Percentiles rank a stretch among this genome's conserved stretches.
Evolutionary conservation across 2,329 filamentous ascomycete species (phyloP).

Genomic region (Lecanicillium sp.): DNA sequence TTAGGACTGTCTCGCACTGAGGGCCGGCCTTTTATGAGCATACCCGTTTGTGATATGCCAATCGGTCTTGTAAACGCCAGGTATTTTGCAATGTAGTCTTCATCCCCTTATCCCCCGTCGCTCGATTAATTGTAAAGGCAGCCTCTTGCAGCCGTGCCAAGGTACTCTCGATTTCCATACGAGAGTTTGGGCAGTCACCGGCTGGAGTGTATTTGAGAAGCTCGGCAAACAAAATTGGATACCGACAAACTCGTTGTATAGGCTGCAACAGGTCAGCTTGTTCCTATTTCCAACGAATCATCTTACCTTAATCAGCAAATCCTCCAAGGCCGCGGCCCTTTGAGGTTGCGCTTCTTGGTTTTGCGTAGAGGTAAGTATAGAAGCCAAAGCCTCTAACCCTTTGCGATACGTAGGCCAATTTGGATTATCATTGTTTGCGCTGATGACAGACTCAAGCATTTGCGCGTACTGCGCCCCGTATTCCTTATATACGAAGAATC

Average conservation of each 20-base stretch:
- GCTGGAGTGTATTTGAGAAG: conserved; percentile 76
- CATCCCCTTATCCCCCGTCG: conserved; percentile 67
- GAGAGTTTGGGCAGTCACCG: conserved; percentile 73
- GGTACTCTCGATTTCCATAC: conserved; percentile 69
- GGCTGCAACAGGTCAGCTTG: conserved; percentile 48
- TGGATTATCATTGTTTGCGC: conserved; percentile 57
- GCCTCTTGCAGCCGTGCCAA: conserved; percentile 64
- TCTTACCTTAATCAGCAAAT: conserved; percentile 80
- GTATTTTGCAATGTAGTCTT: conserved; percentile 70
- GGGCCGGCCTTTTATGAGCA: conserved; percentile 13
- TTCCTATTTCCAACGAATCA: background rate
- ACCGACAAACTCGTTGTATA: conserved; percentile 86
- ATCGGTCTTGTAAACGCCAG: conserved; percentile 74
- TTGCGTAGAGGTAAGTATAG: conserved; percentile 63
- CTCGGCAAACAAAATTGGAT: conserved; percentile 79
- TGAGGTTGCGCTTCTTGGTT: conserved; percentile 53
- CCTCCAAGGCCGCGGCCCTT: conserved; percentile 73
- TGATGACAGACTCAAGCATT: conserved; percentile 69
- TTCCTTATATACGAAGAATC: conserved; percentile 82
- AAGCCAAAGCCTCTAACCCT: conserved; percentile 76
- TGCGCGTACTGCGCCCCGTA: conserved; percentile 86
- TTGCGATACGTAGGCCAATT: conserved; percentile 75
- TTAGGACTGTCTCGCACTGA: no score
- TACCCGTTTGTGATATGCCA: conserved; percentile 68
- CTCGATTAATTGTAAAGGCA: conserved; percentile 72